Conservation (phyloP, 2,329 filamentous ascomycete species). For the Penicillium nordicum region DNA sequence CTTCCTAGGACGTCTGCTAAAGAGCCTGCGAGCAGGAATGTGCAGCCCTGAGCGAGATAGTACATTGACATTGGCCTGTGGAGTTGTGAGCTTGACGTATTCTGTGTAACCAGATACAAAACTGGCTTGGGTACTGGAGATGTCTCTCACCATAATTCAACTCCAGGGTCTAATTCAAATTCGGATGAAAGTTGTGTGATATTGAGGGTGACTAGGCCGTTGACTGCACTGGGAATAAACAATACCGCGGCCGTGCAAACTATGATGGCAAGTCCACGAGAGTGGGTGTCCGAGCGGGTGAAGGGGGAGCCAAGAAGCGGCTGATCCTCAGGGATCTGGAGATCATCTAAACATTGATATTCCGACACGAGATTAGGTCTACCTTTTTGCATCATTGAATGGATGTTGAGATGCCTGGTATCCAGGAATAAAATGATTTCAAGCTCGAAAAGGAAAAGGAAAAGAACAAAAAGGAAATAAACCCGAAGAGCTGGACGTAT, state of each 20-base stretch:
- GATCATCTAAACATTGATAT: neutral
- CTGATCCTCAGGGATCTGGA: conserved; percentile 1
- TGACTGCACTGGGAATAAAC: neutral
- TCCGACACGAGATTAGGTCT: neutral
- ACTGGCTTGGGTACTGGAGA: no score
- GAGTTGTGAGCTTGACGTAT: neutral
- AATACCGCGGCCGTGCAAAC: neutral
- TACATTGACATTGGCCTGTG: conserved; percentile 5
- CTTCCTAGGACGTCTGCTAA: conserved; percentile 8
- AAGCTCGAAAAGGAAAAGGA: neutral
- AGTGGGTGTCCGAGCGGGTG: neutral
- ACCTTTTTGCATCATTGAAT: neutral
- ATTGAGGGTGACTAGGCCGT: neutral
- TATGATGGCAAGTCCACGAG: neutral
- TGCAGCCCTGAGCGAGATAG: conserved; percentile 8
- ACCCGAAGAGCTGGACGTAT: neutral
- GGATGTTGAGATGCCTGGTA: neutral
- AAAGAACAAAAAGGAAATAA: neutral
- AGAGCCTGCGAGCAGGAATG: conserved; percentile 10
- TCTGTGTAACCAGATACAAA: neutral
- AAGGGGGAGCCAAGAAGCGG: neutral
- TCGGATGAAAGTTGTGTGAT: neutral
- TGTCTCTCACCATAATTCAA: conserved; percentile 6
- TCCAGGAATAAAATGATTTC: neutral
- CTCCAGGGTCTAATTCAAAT: neutral